A percentile compares a stretch with the other conserved stretches of the same genome.
Evolutionary conservation across 345 rosid species (phyloP).

Genomic region (Euclidium syriacum): DNA sequence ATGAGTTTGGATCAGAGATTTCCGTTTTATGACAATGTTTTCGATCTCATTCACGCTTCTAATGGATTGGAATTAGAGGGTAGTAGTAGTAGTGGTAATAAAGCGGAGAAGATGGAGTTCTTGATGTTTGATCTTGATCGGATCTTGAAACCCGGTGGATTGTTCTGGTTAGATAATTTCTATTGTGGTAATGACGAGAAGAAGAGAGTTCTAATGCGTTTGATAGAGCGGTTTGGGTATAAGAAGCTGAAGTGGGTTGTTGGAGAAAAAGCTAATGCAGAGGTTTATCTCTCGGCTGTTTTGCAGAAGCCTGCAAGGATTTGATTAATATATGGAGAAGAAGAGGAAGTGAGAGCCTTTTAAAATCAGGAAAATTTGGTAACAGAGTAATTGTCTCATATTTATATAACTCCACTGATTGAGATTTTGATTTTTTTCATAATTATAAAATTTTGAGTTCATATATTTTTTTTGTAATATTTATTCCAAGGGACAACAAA

Average conservation of each 20-base stretch:
- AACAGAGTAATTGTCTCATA: no score
- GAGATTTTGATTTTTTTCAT: background rate
- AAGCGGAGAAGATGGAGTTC: slow-evolving; percentile 53
- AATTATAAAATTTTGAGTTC: background rate
- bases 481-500: background rate
- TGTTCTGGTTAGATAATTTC: slow-evolving; percentile 67
- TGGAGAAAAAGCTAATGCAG: slow-evolving; percentile 45
- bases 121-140: slow-evolving; percentile 74
- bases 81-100: slow-evolving; percentile 55
- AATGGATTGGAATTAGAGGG: slow-evolving; percentile 49
- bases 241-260: slow-evolving; percentile 65
- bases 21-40: slow-evolving; percentile 69
- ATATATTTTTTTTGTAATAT: background rate
- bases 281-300: slow-evolving; percentile 61
- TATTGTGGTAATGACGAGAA: slow-evolving; percentile 55
- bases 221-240: slow-evolving; percentile 70
- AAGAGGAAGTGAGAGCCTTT: background rate
- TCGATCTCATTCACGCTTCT: slow-evolving; percentile 59
- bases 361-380: no score
- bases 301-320: slow-evolving; percentile 62
- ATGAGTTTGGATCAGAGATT: slow-evolving; percentile 62
- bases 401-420: background rate
- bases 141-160: slow-evolving; percentile 64
- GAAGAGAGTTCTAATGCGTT: slow-evolving; percentile 58
- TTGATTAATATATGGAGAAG: slow-evolving; percentile 12